Evolutionary conservation across 2,329 filamentous ascomycete genomes (phyloP), one percentile per base, ranked within the genome.

Genomic region (Pyrenophora tritici-repentis): DNA sequence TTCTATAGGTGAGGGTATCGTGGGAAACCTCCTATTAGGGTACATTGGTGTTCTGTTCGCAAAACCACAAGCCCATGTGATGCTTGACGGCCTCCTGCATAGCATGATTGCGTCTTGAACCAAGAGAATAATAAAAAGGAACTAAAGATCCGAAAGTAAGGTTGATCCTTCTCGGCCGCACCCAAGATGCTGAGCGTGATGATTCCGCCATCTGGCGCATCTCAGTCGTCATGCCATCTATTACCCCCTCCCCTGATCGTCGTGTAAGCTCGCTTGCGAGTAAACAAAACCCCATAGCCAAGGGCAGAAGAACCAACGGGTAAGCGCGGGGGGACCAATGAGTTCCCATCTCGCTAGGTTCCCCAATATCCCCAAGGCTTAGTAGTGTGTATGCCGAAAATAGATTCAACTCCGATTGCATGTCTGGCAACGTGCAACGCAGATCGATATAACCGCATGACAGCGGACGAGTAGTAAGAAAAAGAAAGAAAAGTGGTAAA

Each of bases 1-100:
- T 52, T 52, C 44, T 48, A 52, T 48, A 35, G 38, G 17, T 47
- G 37, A 48, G 49, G 49, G 43, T 52, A 52, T 48, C 49, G 24
- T 52, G 26, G 48, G 32, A 47, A 47, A 34, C 39, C 49, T 41
- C 44, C 26, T 32, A 42, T 52, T 42, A 52, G 44, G 34, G 44
- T 52, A 47, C 49, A 47, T 33, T 47, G 36, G 32, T 41, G 42
- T 33, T 36, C 42, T 42, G 38, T 48, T 36, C 34, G 46, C 46
- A 42, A 37, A 38, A 31, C 43, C 44, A 33, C 42, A 16, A 16
- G 33, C 38, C 22, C 20, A 17, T 39, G 17, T 22, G 22, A 37
- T 39, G 29, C 49, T 18, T 22, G 26, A 4, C 10, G 13, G 26
- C 26, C 26, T 29, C 26, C 26, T 12, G 18, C 18, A 5, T 20